Conservation (phyloP, 345 rosid genomes). For the Salix dunnii region DNA sequence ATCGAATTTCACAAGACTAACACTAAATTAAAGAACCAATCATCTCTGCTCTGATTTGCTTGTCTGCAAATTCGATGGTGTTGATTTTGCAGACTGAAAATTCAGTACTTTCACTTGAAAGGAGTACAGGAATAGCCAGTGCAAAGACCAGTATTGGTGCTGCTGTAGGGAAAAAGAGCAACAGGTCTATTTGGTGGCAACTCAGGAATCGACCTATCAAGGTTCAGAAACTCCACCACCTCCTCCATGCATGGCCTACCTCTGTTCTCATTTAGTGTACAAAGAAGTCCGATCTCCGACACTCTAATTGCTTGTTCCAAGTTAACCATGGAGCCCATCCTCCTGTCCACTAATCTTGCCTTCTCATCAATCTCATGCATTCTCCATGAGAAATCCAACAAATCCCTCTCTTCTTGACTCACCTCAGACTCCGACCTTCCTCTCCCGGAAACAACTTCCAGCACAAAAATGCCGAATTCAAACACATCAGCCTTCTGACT, state of each 20-base stretch:
- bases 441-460: conserved; percentile 50
- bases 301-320: conserved; percentile 40
- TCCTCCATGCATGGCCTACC: conserved; percentile 45
- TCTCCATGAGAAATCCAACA: conserved; percentile 47
- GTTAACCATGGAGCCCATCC: conserved; percentile 48
- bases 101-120: conserved; percentile 27
- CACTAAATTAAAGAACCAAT: not conserved
- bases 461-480: conserved; percentile 41
- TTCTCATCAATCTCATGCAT: conserved; percentile 44
- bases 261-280: conserved; percentile 43
- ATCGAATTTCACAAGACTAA: not conserved
- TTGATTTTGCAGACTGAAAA: not conserved
- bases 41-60: not conserved
- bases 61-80: not conserved
- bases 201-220: conserved; percentile 29
- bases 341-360: conserved; percentile 34
- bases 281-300: conserved; percentile 38
- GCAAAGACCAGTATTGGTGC: conserved; percentile 32
- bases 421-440: conserved; percentile 26
- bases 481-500: conserved; percentile 45
- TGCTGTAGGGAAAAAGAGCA: conserved; percentile 45
- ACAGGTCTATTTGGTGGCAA: conserved; percentile 36
- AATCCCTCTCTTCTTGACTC: conserved; percentile 32
- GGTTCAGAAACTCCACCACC: conserved; percentile 29
- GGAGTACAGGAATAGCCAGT: conserved; percentile 36